phyloP scores from a whole-genome alignment of 78 protist genomes.

The Dictyostelium firmibasis region DNA sequence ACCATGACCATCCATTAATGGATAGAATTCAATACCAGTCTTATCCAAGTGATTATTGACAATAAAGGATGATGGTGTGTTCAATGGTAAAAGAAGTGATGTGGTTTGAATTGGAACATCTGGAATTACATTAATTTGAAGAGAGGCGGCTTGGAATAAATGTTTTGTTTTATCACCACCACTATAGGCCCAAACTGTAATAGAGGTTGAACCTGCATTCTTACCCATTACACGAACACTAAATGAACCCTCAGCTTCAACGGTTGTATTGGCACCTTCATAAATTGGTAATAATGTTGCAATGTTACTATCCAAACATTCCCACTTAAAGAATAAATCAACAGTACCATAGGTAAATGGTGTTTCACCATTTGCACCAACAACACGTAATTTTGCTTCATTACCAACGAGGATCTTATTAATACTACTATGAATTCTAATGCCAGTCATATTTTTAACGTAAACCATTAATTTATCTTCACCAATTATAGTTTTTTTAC shows the following conservation, averaged over 20 bases:
- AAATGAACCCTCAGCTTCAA: slow-evolving; percentile 58
- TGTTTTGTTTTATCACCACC: background rate
- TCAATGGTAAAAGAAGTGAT: slow-evolving; percentile 18
- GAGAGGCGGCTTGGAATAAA: slow-evolving; percentile 31
- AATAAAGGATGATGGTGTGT: background rate
- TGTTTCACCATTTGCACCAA: slow-evolving; percentile 73
- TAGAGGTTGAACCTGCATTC: slow-evolving; percentile 17
- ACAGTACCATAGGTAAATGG: slow-evolving; percentile 80
- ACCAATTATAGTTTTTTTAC: slow-evolving; percentile 13
- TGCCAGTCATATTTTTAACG: slow-evolving; percentile 72
- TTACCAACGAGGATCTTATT: slow-evolving; percentile 54
- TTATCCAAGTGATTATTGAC: background rate
- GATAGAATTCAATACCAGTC: background rate
- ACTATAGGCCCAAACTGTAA: slow-evolving; percentile 59
- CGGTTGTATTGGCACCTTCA: slow-evolving; percentile 44
- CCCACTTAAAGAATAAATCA: slow-evolving; percentile 65
- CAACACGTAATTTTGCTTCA: slow-evolving; percentile 57
- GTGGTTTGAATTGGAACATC: slow-evolving; percentile 17
- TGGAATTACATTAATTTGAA: slow-evolving; percentile 28
- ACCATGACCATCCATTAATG: background rate
- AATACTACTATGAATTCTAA: slow-evolving; percentile 58
- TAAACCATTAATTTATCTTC: slow-evolving; percentile 46
- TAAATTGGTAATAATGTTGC: slow-evolving; percentile 36
- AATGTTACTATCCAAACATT: slow-evolving; percentile 38
- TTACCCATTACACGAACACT: slow-evolving; percentile 50